Conservation (phyloP, 2,329 filamentous ascomycete species). For the Ophiocordyceps unilateralis region DNA sequence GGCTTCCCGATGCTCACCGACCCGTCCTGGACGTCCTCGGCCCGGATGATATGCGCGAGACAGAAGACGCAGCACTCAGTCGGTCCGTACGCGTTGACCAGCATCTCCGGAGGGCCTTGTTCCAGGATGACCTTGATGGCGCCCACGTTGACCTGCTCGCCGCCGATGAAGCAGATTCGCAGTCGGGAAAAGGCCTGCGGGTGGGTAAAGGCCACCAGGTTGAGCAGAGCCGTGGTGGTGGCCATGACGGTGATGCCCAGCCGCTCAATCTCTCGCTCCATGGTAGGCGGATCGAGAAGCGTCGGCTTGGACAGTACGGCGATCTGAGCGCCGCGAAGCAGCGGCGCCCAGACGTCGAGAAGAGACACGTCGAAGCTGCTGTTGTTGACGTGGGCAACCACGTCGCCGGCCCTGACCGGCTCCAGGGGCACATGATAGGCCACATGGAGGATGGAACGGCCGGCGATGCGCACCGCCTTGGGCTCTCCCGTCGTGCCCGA, state of each 20-base stretch:
- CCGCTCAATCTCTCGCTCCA: neutral
- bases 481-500: neutral
- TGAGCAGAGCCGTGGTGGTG: neutral
- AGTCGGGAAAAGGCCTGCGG: neutral
- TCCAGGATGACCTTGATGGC: neutral
- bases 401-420: neutral
- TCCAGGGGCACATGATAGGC: neutral
- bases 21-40: neutral
- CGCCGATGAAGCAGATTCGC: slow-evolving; percentile 1
- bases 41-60: neutral
- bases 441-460: neutral
- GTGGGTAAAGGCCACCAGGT: neutral
- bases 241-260: neutral
- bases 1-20: neutral
- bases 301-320: neutral
- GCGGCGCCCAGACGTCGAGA: neutral
- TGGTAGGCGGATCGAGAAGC: neutral
- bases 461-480: neutral
- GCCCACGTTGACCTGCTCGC: neutral
- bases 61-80: slow-evolving; percentile 1
- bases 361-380: slow-evolving; percentile 1
- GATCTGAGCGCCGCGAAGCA: neutral
- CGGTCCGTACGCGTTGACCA: neutral
- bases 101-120: neutral
- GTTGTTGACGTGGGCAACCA: slow-evolving; percentile 1